Conservation (phyloP, 352 stramenopile species). For the Phytopythium sindhum region DNA sequence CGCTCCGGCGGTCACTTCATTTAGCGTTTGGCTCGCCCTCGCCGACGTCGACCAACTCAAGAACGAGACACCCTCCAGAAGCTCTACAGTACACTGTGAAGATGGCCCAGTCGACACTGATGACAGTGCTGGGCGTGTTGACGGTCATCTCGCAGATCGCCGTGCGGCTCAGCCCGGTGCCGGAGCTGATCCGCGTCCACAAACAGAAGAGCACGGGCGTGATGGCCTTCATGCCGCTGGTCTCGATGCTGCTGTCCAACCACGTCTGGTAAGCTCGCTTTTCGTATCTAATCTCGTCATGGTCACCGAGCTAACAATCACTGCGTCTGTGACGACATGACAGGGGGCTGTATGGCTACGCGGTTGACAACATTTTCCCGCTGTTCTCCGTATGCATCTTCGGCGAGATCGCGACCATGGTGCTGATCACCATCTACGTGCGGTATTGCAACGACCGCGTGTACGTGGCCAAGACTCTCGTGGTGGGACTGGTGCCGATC, state of each 20-base stretch:
- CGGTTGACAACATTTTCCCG: conserved; percentile 16
- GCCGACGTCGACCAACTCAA: not conserved
- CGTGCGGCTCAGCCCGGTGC: conserved; percentile 19
- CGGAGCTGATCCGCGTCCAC: conserved; percentile 18
- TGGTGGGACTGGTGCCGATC: conserved; percentile 11
- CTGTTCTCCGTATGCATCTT: conserved; percentile 11
- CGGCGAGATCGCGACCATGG: conserved; percentile 6
- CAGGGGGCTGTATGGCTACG: conserved; percentile 23
- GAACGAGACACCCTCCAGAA: not conserved
- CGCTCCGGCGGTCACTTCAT: not conserved
- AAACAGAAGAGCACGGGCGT: conserved; percentile 22
- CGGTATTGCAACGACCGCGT: conserved; percentile 16
- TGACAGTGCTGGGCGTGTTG: conserved; percentile 22
- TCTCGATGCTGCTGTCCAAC: conserved; percentile 29
- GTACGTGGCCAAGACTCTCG: conserved; percentile 13
- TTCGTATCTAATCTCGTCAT: too few species aligned
- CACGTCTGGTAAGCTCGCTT: conserved; percentile 13
- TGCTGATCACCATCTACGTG: conserved; percentile 18
- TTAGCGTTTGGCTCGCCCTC: not conserved
- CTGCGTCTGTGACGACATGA: not conserved
- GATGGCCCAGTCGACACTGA: not conserved
- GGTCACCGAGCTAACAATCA: not conserved
- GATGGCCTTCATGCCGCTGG: conserved; percentile 20
- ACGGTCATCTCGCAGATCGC: conserved; percentile 19
- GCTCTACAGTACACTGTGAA: not conserved